Evolutionary conservation across 768 basidiomycete species (phyloP).

Genomic region (Mycena vulgaris): DNA sequence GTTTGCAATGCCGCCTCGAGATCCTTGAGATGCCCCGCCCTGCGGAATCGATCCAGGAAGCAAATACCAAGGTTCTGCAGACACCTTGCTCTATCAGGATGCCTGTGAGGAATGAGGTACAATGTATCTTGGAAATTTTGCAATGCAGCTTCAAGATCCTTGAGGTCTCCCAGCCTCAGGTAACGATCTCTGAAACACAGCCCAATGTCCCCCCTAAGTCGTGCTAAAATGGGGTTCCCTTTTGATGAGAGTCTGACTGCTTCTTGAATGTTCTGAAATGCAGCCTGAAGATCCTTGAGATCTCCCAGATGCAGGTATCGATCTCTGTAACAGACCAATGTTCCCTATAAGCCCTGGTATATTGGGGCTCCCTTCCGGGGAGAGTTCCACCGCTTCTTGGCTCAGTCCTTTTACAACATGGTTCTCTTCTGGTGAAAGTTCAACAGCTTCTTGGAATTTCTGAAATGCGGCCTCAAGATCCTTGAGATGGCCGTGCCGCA

Average conservation of each 20-base stretch:
- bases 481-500: too few relatives aligned
- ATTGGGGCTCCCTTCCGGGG: too few relatives aligned
- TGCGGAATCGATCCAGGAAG: background rate
- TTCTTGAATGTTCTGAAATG: background rate
- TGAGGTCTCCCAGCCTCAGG: background rate
- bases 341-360: too few relatives aligned
- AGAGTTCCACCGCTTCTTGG: too few relatives aligned
- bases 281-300: background rate
- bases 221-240: background rate
- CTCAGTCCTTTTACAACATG: too few relatives aligned
- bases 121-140: background rate
- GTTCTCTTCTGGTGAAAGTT: too few relatives aligned
- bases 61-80: background rate
- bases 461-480: too few relatives aligned
- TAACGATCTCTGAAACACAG: background rate
- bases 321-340: too few relatives aligned
- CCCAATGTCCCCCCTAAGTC: background rate
- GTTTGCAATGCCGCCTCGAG: background rate
- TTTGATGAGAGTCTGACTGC: background rate
- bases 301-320: too few relatives aligned
- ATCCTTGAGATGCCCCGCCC: background rate
- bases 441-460: too few relatives aligned
- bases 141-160: background rate
- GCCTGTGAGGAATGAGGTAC: background rate
- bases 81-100: background rate